phyloP scores from a whole-genome alignment of 176 grass and related monocot species.

The Musa schizocarpa region DNA sequence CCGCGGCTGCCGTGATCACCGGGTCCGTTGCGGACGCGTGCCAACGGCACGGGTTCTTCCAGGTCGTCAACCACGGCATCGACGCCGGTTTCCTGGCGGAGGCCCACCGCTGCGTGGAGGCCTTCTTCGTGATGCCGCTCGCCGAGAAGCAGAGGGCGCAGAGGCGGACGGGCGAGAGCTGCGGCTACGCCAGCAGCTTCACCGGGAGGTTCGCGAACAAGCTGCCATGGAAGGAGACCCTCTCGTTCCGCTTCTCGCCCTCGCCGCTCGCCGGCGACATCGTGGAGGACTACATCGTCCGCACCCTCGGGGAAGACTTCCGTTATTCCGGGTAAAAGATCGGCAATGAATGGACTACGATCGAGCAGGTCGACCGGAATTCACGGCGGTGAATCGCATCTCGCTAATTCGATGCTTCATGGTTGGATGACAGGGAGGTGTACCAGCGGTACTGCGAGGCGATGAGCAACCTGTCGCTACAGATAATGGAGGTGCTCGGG shows the following conservation, averaged over 20 bases:
- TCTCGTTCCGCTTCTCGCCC: conserved; percentile 51
- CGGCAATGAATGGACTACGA: neutral
- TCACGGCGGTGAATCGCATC: too few relatives aligned
- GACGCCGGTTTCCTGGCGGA: conserved; percentile 34
- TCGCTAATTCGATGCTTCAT: too few relatives aligned
- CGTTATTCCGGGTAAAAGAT: conserved; percentile 35
- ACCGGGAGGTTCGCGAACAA: conserved; percentile 61
- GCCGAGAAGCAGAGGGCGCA: conserved; percentile 73
- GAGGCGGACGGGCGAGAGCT: conserved; percentile 45
- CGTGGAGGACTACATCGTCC: conserved; percentile 51
- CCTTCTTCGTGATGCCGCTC: conserved; percentile 75
- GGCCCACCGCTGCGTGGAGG: conserved; percentile 58
- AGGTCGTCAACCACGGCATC: conserved; percentile 82
- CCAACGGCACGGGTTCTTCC: conserved; percentile 77
- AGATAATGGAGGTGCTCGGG: conserved; percentile 80
- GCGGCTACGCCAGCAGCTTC: conserved; percentile 98
- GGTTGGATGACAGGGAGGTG: conserved; percentile 27
- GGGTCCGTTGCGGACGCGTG: conserved; percentile 41
- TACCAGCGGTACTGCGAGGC: conserved; percentile 55
- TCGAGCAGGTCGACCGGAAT: too few relatives aligned
- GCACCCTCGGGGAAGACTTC: conserved; percentile 39
- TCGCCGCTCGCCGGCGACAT: neutral
- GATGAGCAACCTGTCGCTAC: conserved; percentile 71
- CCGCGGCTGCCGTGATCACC: conserved; percentile 18
- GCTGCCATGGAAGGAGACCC: conserved; percentile 98